Base-by-base conservation (phyloP, 2,329 filamentous ascomycete species). In the Nannizziopsis barbatae region DNA sequence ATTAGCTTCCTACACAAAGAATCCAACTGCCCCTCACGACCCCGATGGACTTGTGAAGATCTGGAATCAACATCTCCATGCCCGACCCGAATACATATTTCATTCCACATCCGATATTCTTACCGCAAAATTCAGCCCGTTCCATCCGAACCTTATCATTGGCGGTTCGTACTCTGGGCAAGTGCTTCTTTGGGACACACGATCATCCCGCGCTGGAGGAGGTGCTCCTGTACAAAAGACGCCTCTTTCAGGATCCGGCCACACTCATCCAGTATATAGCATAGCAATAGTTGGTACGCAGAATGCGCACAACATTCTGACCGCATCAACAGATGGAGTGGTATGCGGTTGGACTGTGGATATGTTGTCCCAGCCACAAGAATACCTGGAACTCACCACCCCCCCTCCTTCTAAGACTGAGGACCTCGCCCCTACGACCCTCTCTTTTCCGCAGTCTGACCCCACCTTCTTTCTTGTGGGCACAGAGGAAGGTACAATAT, bases 231-330 rank as follows among this genome's bases (percentile, higher is more conserved):
- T 96, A 5, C 89, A 95, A 60, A 95, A 95, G 69, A 98, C 92
- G 1, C 92, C 92, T 0, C 75, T 98, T 35, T 96, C 90, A 5
- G 90, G 92, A 43, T 89, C 86, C 11, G 89, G 92, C 11, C 92
- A 98, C 65, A 94, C 92, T 6, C 92, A 98, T 62, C 92, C 92
- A 0, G 85, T 98, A 54, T 98, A 98, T 71, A 88, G 84, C 35
- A 80, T 98, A 50, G 86, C 92, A 53, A 93, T 98, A 48, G 87
- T 98, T 43, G 92, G 92, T 55, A 98, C 93, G 0, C 92, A 96
- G 62, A 98, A 98, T 64, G 92, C 92, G 51, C 95, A 95, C 71
- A 98, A 96, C 66, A 95, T 98, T 63, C 85, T 98, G 58, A 95
- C 89, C 31, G 90, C 87, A 64, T 95, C 88, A 1, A 98, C 92